Evolutionary conservation across 2,329 filamentous ascomycete genomes (phyloP).

Genomic region (Fusarium newnesense): DNA sequence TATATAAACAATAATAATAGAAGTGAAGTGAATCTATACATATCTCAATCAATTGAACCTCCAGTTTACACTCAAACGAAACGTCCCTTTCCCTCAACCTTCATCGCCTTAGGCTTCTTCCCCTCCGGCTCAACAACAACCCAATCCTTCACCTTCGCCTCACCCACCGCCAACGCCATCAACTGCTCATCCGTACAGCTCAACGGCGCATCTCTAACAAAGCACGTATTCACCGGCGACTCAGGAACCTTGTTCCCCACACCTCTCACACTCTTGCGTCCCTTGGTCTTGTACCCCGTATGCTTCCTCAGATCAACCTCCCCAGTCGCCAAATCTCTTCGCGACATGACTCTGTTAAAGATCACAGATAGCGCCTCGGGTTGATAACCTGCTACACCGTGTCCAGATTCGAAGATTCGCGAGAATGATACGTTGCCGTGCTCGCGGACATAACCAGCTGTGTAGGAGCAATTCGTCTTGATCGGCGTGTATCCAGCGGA

Average conservation of each 20-base stretch:
- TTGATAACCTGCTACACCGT: conserved; percentile 68
- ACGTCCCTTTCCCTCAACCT: not conserved
- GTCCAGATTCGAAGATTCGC: conserved; percentile 71
- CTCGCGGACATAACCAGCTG: conserved; percentile 78
- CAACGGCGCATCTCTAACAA: conserved; percentile 55
- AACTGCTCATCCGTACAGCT: conserved; percentile 53
- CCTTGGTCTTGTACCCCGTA: conserved; percentile 45
- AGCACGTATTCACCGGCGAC: conserved; percentile 64
- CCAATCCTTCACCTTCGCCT: conserved; percentile 31
- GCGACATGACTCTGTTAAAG: conserved; percentile 66
- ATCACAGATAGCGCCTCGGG: conserved; percentile 64
- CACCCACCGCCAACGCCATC: conserved; percentile 28
- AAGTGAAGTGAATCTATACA: not conserved
- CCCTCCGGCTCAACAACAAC: conserved; percentile 29
- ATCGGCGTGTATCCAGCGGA: conserved; percentile 76
- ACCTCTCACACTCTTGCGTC: conserved; percentile 62
- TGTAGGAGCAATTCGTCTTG: conserved; percentile 70
- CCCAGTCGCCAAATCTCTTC: conserved; percentile 64
- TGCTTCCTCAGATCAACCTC: conserved; percentile 53
- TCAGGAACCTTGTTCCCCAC: conserved; percentile 61
- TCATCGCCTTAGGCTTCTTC: not conserved
- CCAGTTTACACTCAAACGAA: not conserved
- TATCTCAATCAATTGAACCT: not conserved
- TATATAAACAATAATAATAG: not conserved
- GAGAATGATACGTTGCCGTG: conserved; percentile 76